phyloP scores from a whole-genome alignment of 164 flowering plant species.

The Amborella trichopoda region DNA sequence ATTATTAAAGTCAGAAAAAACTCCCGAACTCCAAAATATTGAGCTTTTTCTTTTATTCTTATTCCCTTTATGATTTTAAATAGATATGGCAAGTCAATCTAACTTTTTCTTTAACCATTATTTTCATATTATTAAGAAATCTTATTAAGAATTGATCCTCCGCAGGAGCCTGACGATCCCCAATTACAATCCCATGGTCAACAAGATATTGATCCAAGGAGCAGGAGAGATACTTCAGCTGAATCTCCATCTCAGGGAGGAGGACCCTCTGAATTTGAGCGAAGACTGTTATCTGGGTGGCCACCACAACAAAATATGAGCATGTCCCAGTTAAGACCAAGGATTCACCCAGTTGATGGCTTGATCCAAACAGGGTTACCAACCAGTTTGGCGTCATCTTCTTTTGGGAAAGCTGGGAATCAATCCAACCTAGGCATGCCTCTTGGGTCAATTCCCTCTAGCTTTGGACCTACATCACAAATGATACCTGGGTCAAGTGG shows the following conservation, averaged over 20 bases:
- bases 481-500: conserved; percentile 18
- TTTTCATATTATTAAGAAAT: no score
- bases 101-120: no score
- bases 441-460: conserved; percentile 11
- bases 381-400: conserved; percentile 4
- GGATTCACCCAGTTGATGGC: conserved; percentile 19
- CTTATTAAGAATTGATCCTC: no score
- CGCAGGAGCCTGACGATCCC: conserved; percentile 39
- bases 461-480: conserved; percentile 15
- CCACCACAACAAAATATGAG: not conserved
- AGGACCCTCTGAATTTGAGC: conserved; percentile 9
- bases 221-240: conserved; percentile 32
- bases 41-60: no score
- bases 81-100: no score
- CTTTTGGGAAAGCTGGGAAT: conserved; percentile 4
- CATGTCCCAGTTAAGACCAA: not conserved
- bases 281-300: conserved; percentile 10
- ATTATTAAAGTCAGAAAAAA: no score
- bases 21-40: no score
- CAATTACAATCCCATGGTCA: conserved; percentile 16
- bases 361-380: conserved; percentile 12
- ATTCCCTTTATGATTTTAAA: no score
- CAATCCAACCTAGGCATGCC: not conserved
- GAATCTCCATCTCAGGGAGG: conserved; percentile 33
- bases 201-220: conserved; percentile 22